A percentile compares a stretch with the other conserved stretches of the same genome.
These are phyloP conservation scores for Malassezia dermatis DNA, from an alignment of 1,284 basidiomycete species.

Conservation along the genomic window DNA sequence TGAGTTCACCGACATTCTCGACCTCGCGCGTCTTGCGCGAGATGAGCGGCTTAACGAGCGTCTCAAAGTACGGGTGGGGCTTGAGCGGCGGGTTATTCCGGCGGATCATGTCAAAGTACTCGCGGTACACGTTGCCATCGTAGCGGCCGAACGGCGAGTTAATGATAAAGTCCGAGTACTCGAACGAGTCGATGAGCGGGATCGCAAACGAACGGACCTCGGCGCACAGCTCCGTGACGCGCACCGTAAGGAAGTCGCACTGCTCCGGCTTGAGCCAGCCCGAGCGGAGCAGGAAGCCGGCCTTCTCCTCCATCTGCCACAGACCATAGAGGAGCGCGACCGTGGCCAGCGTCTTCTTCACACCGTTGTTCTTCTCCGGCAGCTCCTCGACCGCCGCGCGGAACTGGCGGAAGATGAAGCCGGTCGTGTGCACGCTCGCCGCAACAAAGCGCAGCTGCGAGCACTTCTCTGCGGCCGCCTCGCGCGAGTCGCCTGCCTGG, in stretches of 20 bases:
- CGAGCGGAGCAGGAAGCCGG: constrained; percentile 52
- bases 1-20: constrained; percentile 47
- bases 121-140: constrained; percentile 44
- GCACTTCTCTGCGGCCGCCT: constrained; percentile 54
- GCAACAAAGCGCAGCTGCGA: constrained; percentile 55
- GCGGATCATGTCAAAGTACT: constrained; percentile 39
- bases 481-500: constrained; percentile 51
- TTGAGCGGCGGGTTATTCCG: constrained; percentile 44
- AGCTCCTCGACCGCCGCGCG: constrained; percentile 35
- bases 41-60: constrained; percentile 54
- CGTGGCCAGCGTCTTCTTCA: constrained; percentile 33
- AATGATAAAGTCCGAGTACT: constrained; percentile 54
- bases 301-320: constrained; percentile 56
- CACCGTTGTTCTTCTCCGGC: constrained; percentile 32
- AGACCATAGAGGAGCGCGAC: constrained; percentile 48
- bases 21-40: constrained; percentile 50
- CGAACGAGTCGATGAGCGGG: constrained; percentile 54
- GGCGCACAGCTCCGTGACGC: constrained; percentile 52
- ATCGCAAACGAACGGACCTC: constrained; percentile 51
- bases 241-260: constrained; percentile 50
- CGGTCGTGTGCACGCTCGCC: constrained; percentile 50
- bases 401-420: constrained; percentile 49
- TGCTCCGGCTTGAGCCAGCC: constrained; percentile 51
- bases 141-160: constrained; percentile 53
- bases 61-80: constrained; percentile 53